Percentiles rank a stretch among this genome's conserved stretches.
Evolutionary conservation across 805 yeast species (phyloP).

Genomic region (Dipodascus albidus): DNA sequence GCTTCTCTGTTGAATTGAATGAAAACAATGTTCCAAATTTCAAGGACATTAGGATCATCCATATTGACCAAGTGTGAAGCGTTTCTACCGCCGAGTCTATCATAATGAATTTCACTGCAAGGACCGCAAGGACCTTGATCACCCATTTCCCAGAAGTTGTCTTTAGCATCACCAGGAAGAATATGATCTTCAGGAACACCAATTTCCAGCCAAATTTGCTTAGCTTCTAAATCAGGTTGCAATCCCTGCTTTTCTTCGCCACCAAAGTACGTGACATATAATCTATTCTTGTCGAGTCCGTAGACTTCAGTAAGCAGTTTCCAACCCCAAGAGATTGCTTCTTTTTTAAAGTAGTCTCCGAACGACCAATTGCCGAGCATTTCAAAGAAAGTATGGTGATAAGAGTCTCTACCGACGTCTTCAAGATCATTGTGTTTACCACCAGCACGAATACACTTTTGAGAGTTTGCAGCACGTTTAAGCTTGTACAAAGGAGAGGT

Average conservation of each 20-base stretch:
- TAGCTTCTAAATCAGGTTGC: conserved; percentile 90
- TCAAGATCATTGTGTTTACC: conserved; percentile 96
- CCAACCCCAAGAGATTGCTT: conserved; percentile 86
- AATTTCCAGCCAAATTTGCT: conserved; percentile 68
- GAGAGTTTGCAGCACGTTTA: conserved; percentile 89
- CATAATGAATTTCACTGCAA: conserved; percentile 95
- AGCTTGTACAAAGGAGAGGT: conserved; percentile 72
- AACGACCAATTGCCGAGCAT: conserved; percentile 99
- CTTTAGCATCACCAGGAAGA: conserved; percentile 79
- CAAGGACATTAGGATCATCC: conserved; percentile 97
- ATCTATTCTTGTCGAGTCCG: conserved; percentile 64
- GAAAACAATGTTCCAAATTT: conserved; percentile 96
- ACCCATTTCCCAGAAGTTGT: conserved; percentile 99
- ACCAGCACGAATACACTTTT: conserved; percentile 98
- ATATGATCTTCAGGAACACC: conserved; percentile 92
- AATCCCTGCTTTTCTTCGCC: conserved; percentile 79
- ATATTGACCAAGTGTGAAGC: conserved; percentile 82
- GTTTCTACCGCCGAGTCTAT: conserved; percentile 96
- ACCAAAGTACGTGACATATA: conserved; percentile 93
- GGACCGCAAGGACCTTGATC: conserved; percentile 99
- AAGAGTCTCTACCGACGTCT: conserved; percentile 96
- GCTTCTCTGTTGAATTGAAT: conserved; percentile 95
- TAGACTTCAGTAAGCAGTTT: conserved; percentile 78
- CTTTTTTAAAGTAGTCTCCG: conserved; percentile 96
- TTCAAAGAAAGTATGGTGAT: conserved; percentile 97